phyloP scores from a whole-genome alignment of 192 early-diverging fungal genomes.

The Endogone sp. region DNA sequence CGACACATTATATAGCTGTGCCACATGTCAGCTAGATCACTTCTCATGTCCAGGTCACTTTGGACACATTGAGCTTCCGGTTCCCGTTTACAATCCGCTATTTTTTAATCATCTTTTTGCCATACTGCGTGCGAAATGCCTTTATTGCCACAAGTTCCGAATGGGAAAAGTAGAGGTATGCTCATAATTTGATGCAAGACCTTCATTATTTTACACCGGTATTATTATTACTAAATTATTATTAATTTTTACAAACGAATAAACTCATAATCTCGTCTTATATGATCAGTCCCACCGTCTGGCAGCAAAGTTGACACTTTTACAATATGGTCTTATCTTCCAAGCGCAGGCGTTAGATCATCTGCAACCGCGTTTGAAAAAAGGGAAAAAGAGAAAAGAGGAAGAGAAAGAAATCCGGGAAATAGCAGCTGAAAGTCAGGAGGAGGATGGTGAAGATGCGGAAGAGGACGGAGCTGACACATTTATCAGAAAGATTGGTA shows the following conservation, averaged over 20 bases:
- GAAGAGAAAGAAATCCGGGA: no score
- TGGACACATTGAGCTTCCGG: constrained; percentile 91
- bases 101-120: constrained; percentile 91
- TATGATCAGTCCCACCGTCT: constrained; percentile 49
- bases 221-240: no score
- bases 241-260: no score
- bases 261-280: no score
- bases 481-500: constrained; percentile 58
- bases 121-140: constrained; percentile 80
- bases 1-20: constrained; percentile 52
- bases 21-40: constrained; percentile 78
- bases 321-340: constrained; percentile 82
- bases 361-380: constrained; percentile 28
- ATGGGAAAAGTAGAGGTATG: constrained; percentile 52
- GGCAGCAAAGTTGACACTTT: constrained; percentile 74
- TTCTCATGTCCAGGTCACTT: constrained; percentile 93
- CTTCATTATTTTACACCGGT: no score
- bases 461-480: constrained; percentile 41
- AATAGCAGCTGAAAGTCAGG: constrained; percentile 41
- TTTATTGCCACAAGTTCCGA: constrained; percentile 86
- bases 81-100: constrained; percentile 89
- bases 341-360: constrained; percentile 85
- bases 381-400: constrained; percentile 36
- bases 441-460: constrained; percentile 44
- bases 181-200: constrained; percentile 8